Percentiles rank a stretch among this genome's conserved stretches.
These are phyloP conservation scores for Trichothecium sympodiale DNA, from an alignment of 2,329 filamentous ascomycete genomes.

Conservation along the genomic window DNA sequence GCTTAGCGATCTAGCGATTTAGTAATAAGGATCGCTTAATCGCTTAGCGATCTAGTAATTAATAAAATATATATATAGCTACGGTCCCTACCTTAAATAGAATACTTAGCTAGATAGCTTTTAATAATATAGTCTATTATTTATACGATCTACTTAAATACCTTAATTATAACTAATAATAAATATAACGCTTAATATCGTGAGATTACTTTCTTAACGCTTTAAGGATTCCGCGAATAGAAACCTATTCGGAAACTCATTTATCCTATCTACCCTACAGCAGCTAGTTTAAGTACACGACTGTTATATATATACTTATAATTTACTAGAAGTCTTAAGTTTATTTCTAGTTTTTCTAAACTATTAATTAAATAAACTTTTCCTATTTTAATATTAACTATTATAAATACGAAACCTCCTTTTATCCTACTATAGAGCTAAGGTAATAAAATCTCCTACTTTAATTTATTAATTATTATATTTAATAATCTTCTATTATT, in stretches of 20 bases:
- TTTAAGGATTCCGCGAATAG: too few species aligned
- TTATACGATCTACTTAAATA: not conserved
- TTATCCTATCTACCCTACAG: too few species aligned
- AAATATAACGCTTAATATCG: too few species aligned
- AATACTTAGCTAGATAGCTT: too few species aligned
- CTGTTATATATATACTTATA: not conserved
- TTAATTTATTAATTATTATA: not conserved
- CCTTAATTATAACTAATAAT: constrained; percentile 1
- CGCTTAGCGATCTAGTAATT: constrained; percentile 1
- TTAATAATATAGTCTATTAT: too few species aligned
- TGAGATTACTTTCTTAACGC: not conserved
- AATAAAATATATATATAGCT: not conserved
- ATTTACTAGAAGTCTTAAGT: not conserved
- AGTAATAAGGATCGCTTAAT: not conserved
- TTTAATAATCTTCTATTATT: not conserved
- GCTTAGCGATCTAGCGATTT: too few species aligned
- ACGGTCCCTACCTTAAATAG: not conserved
- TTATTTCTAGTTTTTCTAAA: not conserved
- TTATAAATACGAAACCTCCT: not conserved
- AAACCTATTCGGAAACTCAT: too few species aligned
- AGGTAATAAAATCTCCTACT: not conserved
- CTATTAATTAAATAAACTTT: not conserved
- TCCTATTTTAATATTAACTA: not conserved
- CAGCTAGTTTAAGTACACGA: not conserved
- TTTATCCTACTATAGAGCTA: not conserved